Percentiles rank a stretch among this genome's conserved stretches.
Evolutionary conservation across 768 basidiomycete species (phyloP).

Genomic region (Kwoniella pini): DNA sequence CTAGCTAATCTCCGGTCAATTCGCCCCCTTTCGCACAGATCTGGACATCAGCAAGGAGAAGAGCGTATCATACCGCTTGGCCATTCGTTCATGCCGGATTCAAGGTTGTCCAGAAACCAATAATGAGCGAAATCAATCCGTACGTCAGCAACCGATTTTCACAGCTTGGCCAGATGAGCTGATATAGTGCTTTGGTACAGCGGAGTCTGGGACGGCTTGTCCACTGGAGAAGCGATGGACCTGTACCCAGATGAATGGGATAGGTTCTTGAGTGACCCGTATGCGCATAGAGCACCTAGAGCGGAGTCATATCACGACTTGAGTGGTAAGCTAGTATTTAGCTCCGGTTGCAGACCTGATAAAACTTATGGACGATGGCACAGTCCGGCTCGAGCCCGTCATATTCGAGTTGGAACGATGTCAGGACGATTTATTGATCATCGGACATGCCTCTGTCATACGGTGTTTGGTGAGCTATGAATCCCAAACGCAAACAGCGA

Average conservation of each 20-base stretch:
- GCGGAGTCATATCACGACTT: slow-evolving; percentile 97
- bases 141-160: slow-evolving; percentile 55
- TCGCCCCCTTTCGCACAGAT: slow-evolving; percentile 61
- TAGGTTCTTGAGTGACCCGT: slow-evolving; percentile 87
- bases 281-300: slow-evolving; percentile 83
- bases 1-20: neutral
- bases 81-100: slow-evolving; percentile 71
- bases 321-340: slow-evolving; percentile 51
- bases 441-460: slow-evolving; percentile 96
- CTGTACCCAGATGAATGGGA: slow-evolving; percentile 94
- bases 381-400: slow-evolving; percentile 89
- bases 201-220: slow-evolving; percentile 87
- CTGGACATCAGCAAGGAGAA: slow-evolving; percentile 92
- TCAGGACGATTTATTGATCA: slow-evolving; percentile 90
- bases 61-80: slow-evolving; percentile 95
- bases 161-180: no score
- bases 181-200: slow-evolving; percentile 42
- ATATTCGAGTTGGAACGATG: slow-evolving; percentile 92
- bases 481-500: neutral
- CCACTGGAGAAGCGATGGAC: slow-evolving; percentile 81
- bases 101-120: slow-evolving; percentile 84
- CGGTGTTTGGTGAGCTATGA: slow-evolving; percentile 67
- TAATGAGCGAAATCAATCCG: slow-evolving; percentile 98
- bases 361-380: neutral
- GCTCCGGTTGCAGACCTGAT: neutral